phyloP scores from a whole-genome alignment of 1,284 basidiomycete species.

The Vanrija sp. region DNA sequence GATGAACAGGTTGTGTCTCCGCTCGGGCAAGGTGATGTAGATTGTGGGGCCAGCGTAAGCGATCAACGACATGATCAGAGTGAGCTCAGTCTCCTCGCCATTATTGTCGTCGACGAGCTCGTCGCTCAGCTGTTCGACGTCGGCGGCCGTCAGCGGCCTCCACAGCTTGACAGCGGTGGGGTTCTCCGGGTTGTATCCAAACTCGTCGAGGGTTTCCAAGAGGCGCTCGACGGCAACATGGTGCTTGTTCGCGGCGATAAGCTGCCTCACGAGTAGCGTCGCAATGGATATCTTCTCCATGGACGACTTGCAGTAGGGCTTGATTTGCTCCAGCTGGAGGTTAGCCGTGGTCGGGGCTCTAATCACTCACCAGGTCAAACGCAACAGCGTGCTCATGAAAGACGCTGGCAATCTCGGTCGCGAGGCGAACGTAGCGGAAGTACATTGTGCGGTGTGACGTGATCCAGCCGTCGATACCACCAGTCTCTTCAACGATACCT shows the following conservation, averaged over 20 bases:
- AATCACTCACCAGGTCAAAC: background rate
- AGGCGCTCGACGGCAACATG: slow-evolving; percentile 14
- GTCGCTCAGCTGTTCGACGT: slow-evolving; percentile 14
- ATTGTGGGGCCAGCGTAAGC: slow-evolving; percentile 29
- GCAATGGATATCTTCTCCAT: slow-evolving; percentile 22
- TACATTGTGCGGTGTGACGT: slow-evolving; percentile 10
- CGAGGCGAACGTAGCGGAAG: slow-evolving; percentile 18
- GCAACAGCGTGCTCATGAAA: slow-evolving; percentile 21
- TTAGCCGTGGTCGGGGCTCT: too few species aligned
- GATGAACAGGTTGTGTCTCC: slow-evolving; percentile 13
- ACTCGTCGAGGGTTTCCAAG: slow-evolving; percentile 15
- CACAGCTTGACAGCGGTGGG: slow-evolving; percentile 9
- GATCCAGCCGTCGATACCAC: slow-evolving; percentile 20
- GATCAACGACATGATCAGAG: slow-evolving; percentile 25
- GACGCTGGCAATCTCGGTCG: slow-evolving; percentile 21
- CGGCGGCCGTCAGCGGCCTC: slow-evolving; percentile 11
- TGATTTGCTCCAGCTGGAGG: slow-evolving; percentile 10
- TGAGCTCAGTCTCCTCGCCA: slow-evolving; percentile 13
- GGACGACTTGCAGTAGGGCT: slow-evolving; percentile 14
- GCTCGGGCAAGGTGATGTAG: slow-evolving; percentile 20
- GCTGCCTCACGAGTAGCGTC: slow-evolving; percentile 21
- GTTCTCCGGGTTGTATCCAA: slow-evolving; percentile 21
- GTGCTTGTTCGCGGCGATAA: slow-evolving; percentile 16
- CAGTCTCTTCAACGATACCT: slow-evolving; percentile 19
- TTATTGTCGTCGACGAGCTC: background rate